Evolutionary conservation across 495 filamentous ascomycete species (phyloP), one percentile per base, ranked within the genome.

Genomic region (Hypoxylon subgilvum): DNA sequence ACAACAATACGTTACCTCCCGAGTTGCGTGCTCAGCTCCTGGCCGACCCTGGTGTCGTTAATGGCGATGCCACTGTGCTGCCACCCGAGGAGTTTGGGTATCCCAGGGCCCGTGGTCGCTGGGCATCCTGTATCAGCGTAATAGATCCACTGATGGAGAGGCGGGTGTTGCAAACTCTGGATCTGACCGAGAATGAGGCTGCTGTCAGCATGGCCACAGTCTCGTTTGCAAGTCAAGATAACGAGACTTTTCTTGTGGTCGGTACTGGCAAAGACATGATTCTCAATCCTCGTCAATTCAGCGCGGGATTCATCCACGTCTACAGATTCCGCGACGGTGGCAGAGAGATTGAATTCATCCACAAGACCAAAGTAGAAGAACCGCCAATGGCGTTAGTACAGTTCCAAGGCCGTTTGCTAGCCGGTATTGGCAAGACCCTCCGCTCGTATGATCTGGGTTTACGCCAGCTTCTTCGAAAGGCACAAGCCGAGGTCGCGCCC

Each of bases 91-190:
- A 96, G 2, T 96, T 97, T 70, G 95, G 95, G 0, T 90, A 96
- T 66, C 89, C 94, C 34, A 83, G 86, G 23, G 91, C 82, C 7
- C 80, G 79, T 61, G 88, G 90, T 10, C 87, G 95, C 58, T 99
- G 95, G 95, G 91, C 95, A 19, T 96, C 91, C 14, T 96, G 92
- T 68, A 90, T 99, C 56, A 88, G 89, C 63, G 79, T 97, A 10
- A 79, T 97, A 14, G 95, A 98, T 63, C 93, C 95, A 0, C 49
- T 93, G 12, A 79, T 77, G 34, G 81, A 89, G 28, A 90, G 93
- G 62, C 74, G 77, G 1, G 85, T 91, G 4, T 73, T 96, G 6
- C 82, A 85, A 49, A 86, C 82, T 6, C 82, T 97, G 28, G 88
- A 97, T 38, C 73, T 99, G 0, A 86, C 86, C 16, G 87, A 92